These are phyloP conservation scores for Fusarium pseudocircinatum DNA, from an alignment of 2,329 filamentous ascomycete species.

Conservation along the genomic window DNA sequence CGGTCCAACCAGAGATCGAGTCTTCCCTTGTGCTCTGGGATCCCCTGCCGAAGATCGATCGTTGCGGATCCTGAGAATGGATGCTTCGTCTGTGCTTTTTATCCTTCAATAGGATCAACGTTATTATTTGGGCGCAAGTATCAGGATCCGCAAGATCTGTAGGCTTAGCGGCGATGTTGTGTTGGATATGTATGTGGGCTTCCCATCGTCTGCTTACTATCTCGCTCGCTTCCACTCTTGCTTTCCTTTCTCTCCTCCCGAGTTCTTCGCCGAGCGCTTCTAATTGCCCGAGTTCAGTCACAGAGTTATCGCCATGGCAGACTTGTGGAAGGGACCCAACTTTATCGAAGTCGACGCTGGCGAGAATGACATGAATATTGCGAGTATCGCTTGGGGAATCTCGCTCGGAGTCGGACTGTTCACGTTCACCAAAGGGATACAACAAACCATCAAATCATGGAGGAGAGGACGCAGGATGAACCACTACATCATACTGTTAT, in stretches of 20 bases:
- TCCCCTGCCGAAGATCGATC: slow-evolving; percentile 31
- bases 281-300: not conserved
- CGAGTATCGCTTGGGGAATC: slow-evolving; percentile 43
- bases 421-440: slow-evolving; percentile 33
- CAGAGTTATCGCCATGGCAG: slow-evolving; percentile 19
- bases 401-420: slow-evolving; percentile 43
- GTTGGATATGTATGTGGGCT: slow-evolving; percentile 32
- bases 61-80: slow-evolving; percentile 35
- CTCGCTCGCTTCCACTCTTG: not conserved
- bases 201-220: not conserved
- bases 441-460: slow-evolving; percentile 40
- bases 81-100: slow-evolving; percentile 24
- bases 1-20: slow-evolving; percentile 12
- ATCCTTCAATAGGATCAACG: slow-evolving; percentile 2
- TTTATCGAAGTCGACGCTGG: slow-evolving; percentile 24
- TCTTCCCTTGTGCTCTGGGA: slow-evolving; percentile 5
- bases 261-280: not conserved
- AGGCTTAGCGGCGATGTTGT: slow-evolving; percentile 17
- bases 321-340: slow-evolving; percentile 26
- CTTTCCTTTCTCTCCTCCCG: not conserved
- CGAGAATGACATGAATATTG: slow-evolving; percentile 41
- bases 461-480: slow-evolving; percentile 34
- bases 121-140: not conserved
- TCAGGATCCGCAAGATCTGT: slow-evolving; percentile 9
- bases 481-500: slow-evolving; percentile 38